phyloP scores from a whole-genome alignment of 345 rosid species.

The Corymbia maculata region DNA sequence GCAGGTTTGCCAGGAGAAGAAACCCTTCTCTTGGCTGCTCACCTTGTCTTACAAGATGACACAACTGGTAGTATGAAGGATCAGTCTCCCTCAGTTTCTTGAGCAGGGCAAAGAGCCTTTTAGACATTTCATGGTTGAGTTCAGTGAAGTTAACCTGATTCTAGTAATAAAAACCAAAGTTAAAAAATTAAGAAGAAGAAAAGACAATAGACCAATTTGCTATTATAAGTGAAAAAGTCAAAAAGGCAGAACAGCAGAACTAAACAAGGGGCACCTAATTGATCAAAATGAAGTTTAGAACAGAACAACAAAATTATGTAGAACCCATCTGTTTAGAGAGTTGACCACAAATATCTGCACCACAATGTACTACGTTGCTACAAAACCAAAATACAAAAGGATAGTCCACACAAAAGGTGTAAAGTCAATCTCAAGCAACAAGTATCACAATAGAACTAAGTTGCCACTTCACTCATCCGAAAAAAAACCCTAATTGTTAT shows the following conservation, averaged over 20 bases:
- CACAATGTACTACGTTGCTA: background rate
- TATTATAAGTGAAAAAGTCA: background rate
- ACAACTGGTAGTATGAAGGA: slow-evolving; percentile 59
- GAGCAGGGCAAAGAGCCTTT: slow-evolving; percentile 53
- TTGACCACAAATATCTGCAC: background rate
- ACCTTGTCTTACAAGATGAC: slow-evolving; percentile 88
- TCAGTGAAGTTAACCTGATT: slow-evolving; percentile 55
- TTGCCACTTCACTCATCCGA: background rate
- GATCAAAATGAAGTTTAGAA: background rate
- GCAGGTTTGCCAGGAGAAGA: slow-evolving; percentile 66
- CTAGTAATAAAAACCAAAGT: background rate
- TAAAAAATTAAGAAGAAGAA: background rate
- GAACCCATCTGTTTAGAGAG: background rate
- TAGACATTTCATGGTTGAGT: slow-evolving; percentile 77
- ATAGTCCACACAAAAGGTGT: background rate
- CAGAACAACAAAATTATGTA: background rate
- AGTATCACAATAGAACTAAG: background rate
- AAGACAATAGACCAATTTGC: background rate
- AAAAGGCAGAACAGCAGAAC: background rate
- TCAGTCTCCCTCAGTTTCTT: slow-evolving; percentile 67
- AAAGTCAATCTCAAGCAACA: background rate
- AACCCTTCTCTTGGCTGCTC: slow-evolving; percentile 97
- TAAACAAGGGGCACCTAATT: background rate
- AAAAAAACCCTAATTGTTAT: background rate
- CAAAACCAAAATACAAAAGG: background rate